Conservation (phyloP, 805 yeast genomes). For the Komagataella pastoris region DNA sequence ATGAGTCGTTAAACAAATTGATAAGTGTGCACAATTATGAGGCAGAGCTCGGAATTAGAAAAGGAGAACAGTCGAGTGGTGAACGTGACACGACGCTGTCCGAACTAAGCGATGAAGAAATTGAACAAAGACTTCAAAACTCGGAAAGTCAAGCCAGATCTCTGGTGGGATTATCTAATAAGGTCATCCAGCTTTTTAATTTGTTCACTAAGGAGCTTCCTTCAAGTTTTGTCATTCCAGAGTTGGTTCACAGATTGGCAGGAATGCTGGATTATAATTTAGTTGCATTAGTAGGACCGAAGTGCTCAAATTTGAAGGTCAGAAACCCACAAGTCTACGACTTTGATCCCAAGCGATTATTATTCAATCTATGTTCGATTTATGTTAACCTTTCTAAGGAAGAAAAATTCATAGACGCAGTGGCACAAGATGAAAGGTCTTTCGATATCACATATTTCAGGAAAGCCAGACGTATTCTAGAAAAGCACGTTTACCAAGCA, state of each 20-base stretch:
- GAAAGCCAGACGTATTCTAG: constrained; percentile 58
- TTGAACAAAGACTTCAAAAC: constrained; percentile 36
- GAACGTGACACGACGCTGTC: constrained; percentile 16
- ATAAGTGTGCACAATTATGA: constrained; percentile 67
- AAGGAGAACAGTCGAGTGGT: constrained; percentile 21
- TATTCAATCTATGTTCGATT: constrained; percentile 59
- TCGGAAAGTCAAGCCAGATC: constrained; percentile 73
- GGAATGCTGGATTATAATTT: constrained; percentile 92
- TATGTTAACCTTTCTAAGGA: constrained; percentile 61
- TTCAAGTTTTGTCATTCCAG: constrained; percentile 70
- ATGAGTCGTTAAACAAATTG: constrained; percentile 77
- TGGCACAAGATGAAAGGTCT: constrained; percentile 87
- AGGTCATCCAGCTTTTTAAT: constrained; percentile 67
- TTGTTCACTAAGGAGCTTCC: constrained; percentile 83
- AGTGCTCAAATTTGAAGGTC: constrained; percentile 80
- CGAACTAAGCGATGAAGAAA: constrained; percentile 36
- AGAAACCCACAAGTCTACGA: constrained; percentile 69
- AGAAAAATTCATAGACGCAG: constrained; percentile 58
- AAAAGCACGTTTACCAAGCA: constrained; percentile 34
- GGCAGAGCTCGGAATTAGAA: constrained; percentile 42
- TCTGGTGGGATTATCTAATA: constrained; percentile 70
- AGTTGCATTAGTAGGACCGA: constrained; percentile 90
- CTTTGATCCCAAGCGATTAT: constrained; percentile 66
- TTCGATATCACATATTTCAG: constrained; percentile 53
- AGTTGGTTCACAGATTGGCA: constrained; percentile 86